These are phyloP conservation scores for Lyophyllum decastes DNA, from an alignment of 768 basidiomycete species.

Conservation along the genomic window DNA sequence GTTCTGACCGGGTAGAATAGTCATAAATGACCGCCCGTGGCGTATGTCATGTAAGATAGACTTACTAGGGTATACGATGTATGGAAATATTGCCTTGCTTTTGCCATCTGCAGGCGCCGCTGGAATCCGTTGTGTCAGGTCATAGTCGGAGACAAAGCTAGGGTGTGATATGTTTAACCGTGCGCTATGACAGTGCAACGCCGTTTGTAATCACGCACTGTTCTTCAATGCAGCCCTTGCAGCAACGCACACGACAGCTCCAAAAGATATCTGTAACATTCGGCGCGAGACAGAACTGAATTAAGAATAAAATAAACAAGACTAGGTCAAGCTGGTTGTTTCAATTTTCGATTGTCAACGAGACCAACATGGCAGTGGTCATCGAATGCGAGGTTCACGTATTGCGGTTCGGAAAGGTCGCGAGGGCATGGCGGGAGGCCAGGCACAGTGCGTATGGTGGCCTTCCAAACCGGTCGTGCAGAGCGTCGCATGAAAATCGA, in stretches of 20 bases:
- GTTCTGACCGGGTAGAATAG: constrained; percentile 15
- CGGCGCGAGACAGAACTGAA: constrained; percentile 22
- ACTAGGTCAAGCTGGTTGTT: neutral
- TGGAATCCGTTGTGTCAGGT: constrained; percentile 22
- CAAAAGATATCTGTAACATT: constrained; percentile 23
- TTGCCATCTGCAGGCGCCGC: constrained; percentile 22
- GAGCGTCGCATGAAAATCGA: constrained; percentile 36
- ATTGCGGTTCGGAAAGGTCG: constrained; percentile 29
- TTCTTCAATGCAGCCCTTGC: constrained; percentile 22
- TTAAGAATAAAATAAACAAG: no score
- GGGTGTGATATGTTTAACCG: neutral
- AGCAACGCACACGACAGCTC: constrained; percentile 25
- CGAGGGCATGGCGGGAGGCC: constrained; percentile 42
- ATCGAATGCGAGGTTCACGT: constrained; percentile 46
- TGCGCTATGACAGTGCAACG: neutral
- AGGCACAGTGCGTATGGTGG: constrained; percentile 28
- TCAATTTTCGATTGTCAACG: constrained; percentile 2
- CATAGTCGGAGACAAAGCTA: constrained; percentile 19
- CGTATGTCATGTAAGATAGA: constrained; percentile 2
- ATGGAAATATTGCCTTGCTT: constrained; percentile 32
- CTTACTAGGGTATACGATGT: constrained; percentile 25
- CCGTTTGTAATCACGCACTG: constrained; percentile 13
- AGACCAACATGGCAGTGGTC: constrained; percentile 43
- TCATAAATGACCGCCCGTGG: neutral
- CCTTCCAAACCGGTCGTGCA: constrained; percentile 21